Base-by-base conservation (phyloP, 192 early-diverging fungal species). In the Coemansia furcata region DNA sequence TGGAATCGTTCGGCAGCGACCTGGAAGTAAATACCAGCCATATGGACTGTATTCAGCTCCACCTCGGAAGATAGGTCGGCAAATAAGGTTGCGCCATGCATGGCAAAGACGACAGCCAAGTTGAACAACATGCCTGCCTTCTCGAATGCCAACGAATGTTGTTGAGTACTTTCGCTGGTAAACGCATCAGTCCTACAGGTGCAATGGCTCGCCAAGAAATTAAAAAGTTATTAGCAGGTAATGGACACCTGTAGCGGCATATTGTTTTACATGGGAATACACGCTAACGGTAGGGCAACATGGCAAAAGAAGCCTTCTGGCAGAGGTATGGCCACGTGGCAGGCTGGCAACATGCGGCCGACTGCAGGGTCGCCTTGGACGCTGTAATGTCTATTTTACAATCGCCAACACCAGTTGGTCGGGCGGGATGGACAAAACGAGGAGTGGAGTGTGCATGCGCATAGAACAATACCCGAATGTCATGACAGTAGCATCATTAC, bases 51-150 rank as follows among this genome's bases (percentile, higher is more conserved):
- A 8, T 66, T 75, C 49, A 69, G 40, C 37, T 78, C 76, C 66
- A 66, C 52, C 35, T 78, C 80, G 21, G 76, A 79, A 10, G 88
- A 84, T 50, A 29, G 14, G 55, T 80, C 83, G 14, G 84, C 65
- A 35, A 72, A 72, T 46, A 83, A 55, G 39, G 26, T 67, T 10
- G 84, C 80, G 21, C 72, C 84, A 37, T 77, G 71, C 70, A 76
- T 75, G 4, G 86, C 92, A 44, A 93, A 78, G 8, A 87, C 87
- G 2, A 93, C 90, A 1, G 93, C 97, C 61, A 97, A 89, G 72
- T 98, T 97, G 83, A 97, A 99, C 66, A 99, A 91, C 10, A 92
- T 87, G 74, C 91, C 92, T 0, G 96, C 97, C 82, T 98, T 98
- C 69, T 99, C 97, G 76, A 94, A 99, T 2, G 97, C 97, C 65